These are phyloP conservation scores for Diaporthe vaccinii DNA, from an alignment of 2,329 filamentous ascomycete genomes.

Conservation along the genomic window DNA sequence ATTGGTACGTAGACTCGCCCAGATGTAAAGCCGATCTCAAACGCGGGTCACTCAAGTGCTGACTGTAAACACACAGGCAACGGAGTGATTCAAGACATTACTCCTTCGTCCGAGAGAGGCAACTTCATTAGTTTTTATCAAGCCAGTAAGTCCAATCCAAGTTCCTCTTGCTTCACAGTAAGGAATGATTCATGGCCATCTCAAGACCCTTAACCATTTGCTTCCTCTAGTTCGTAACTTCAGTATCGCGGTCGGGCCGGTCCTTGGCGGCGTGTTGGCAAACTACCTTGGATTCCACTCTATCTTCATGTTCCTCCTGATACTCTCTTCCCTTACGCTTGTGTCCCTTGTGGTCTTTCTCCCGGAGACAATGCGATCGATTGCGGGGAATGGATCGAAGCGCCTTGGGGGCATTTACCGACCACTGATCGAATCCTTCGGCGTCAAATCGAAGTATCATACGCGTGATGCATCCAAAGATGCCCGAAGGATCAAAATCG, in stretches of 20 bases:
- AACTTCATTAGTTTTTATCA: constrained; percentile 50
- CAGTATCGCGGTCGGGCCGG: constrained; percentile 49
- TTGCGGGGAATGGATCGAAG: constrained; percentile 46
- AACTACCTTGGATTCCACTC: constrained; percentile 49
- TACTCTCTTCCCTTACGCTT: constrained; percentile 38
- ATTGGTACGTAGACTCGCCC: constrained; percentile 52
- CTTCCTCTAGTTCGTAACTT: constrained; percentile 45
- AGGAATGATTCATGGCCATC: no score
- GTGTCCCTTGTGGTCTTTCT: constrained; percentile 45
- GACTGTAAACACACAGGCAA: constrained; percentile 42
- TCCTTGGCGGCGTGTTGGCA: constrained; percentile 50
- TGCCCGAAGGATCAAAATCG: constrained; percentile 44
- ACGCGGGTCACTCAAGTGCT: background rate
- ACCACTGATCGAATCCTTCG: constrained; percentile 42
- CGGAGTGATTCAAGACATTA: constrained; percentile 51
- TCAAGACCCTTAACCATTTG: background rate
- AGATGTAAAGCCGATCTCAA: no score
- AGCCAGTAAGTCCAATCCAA: constrained; percentile 46
- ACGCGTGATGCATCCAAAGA: constrained; percentile 40
- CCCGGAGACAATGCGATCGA: constrained; percentile 45
- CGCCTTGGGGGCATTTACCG: constrained; percentile 45
- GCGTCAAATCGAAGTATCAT: constrained; percentile 37
- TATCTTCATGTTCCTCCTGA: constrained; percentile 50
- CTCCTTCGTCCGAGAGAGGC: constrained; percentile 47
- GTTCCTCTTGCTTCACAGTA: accelerated